A percentile compares a stretch with the other conserved stretches of the same genome.
These are phyloP conservation scores for Pleomassaria siparia DNA, from an alignment of 2,329 filamentous ascomycete genomes.

Conservation along the genomic window DNA sequence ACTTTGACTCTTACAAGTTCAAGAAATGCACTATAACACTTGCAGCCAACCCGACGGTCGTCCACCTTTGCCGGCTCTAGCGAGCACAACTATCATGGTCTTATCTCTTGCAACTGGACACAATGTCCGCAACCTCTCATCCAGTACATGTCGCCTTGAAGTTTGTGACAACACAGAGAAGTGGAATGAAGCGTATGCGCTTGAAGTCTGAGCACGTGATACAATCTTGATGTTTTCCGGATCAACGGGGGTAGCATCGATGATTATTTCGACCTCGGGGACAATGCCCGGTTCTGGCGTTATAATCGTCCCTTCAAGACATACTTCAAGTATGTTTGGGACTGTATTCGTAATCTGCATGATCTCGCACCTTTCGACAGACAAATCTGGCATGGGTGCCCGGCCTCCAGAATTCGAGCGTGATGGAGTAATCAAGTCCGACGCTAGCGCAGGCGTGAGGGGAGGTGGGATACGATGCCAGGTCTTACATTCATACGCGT, in stretches of 20 bases:
- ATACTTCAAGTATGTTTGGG: not conserved
- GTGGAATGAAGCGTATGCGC: not conserved
- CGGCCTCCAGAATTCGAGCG: not conserved
- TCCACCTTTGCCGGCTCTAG: not conserved
- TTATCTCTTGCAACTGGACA: not conserved
- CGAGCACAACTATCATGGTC: not conserved
- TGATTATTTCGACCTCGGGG: not conserved
- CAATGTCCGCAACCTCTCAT: not conserved
- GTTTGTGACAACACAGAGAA: not conserved
- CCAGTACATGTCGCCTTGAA: not conserved
- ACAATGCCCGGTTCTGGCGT: not conserved
- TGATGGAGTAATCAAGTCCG: not conserved
- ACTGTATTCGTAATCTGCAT: not conserved
- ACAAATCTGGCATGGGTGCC: not conserved
- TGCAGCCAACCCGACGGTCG: not conserved
- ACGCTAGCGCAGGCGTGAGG: not conserved
- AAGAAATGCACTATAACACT: too few relatives aligned
- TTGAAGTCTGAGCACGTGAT: not conserved
- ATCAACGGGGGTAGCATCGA: not conserved
- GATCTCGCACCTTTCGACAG: not conserved
- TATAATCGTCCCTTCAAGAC: not conserved
- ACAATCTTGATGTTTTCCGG: not conserved
- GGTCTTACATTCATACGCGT: slow-evolving; percentile 22
- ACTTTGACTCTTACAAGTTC: too few relatives aligned
- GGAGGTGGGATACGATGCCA: not conserved